Base-by-base conservation (phyloP, 2,329 filamentous ascomycete species). In the Epichloe sylvatica region DNA sequence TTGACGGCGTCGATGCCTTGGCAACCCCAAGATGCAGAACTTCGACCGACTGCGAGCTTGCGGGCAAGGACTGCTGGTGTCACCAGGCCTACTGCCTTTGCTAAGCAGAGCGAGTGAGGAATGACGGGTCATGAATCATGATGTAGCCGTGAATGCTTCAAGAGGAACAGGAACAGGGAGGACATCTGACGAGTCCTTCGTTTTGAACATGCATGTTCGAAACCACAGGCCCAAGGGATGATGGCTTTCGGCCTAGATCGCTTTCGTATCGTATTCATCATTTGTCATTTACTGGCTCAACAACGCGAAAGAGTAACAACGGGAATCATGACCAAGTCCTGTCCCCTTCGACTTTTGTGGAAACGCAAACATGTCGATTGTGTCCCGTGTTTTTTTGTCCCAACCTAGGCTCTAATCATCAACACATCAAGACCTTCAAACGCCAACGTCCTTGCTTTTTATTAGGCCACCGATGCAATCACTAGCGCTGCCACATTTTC, bases 401-500 rank as follows among this genome's bases (percentile, higher is more conserved):
- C 42, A 45, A 45, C 23, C 23, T 13, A 43, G 45, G 39, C 23
- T 64, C 60, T 62, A 60, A 58, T 57, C 59, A 55, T 56, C 60
- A 58, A 60, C 61, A 60, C 58, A 61, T 62, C 58, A 64, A 63
- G 61, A 63, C 57, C 63, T 58, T 57, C 61, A 36, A 66, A 64
- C 63, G 63, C 64, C 64, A 49, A 55, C 61, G 56, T 60, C 53
- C 58, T 56, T 54, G 50, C 53, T 56, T 57, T 47, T 51, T 76
- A 30, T 30, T 79, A 94, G 65, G 86, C 83, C 64, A 96, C 82
- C 59, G 87, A 89, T 57, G 81, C 86, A 64, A 96, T 78, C 53
- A 97, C 80, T 66, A 94, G 74, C 52, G 81, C 77, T 53, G 92
- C 89, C 62, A 98, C 81, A 50, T 87, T 87, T 64, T 92, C 87